These are phyloP conservation scores for Athelia psychrophila DNA, from an alignment of 1,284 basidiomycete genomes.

Conservation along the genomic window DNA sequence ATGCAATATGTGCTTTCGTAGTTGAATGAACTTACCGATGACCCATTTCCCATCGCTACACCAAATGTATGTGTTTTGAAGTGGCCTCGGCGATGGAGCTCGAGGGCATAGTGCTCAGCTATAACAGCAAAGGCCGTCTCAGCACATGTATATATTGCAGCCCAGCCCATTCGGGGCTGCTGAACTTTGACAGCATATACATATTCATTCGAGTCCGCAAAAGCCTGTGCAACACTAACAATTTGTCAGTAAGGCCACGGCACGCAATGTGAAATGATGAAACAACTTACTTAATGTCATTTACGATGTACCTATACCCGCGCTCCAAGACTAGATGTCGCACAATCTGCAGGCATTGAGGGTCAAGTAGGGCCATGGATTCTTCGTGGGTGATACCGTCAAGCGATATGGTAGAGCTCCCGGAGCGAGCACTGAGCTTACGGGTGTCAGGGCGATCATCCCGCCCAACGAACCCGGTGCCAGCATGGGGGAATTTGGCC, in stretches of 20 bases:
- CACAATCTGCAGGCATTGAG: neutral
- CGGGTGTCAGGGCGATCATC: neutral
- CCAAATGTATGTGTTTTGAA: slow-evolving; percentile 1
- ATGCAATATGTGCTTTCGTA: neutral
- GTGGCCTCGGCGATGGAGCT: neutral
- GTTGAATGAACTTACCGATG: neutral
- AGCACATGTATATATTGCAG: neutral
- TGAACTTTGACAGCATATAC: neutral
- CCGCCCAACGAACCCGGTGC: neutral
- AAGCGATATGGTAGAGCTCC: neutral
- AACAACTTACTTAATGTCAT: neutral
- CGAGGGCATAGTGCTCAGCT: neutral
- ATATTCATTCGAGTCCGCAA: neutral
- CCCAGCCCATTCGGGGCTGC: neutral
- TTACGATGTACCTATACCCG: slow-evolving; percentile 2
- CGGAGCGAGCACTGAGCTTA: neutral
- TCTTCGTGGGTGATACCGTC: neutral
- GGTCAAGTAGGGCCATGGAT: neutral
- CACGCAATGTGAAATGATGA: neutral
- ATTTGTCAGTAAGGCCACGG: neutral
- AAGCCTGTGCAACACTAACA: neutral
- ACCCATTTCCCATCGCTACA: neutral
- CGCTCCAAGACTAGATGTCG: neutral
- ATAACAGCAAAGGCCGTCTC: neutral
- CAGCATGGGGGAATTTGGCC: neutral